Evolutionary conservation across 2,329 filamentous ascomycete genomes (phyloP).

Genomic region (Pseudocercospora cruenta): DNA sequence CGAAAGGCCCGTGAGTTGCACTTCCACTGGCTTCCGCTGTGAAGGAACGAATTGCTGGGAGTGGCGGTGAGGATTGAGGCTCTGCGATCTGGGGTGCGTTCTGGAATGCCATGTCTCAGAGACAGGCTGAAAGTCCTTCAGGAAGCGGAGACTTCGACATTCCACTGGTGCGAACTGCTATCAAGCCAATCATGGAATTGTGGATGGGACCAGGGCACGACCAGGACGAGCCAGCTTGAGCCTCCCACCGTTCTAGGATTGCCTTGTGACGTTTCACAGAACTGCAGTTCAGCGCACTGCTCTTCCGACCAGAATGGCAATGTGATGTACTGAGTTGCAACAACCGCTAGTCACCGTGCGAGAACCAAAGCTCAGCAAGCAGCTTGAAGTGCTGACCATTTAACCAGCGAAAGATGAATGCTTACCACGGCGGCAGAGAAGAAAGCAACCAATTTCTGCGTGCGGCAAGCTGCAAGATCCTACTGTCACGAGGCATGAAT

Average conservation of each 20-base stretch:
- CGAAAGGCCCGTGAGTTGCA: conserved; percentile 2
- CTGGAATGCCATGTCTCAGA: background rate
- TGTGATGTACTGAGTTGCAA: background rate
- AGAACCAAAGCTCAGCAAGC: background rate
- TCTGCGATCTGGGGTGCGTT: background rate
- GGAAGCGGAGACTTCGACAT: background rate
- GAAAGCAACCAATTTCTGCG: background rate
- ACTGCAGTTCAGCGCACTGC: too few species aligned
- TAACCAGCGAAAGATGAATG: background rate
- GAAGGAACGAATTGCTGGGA: background rate
- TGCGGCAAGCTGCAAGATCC: too few species aligned
- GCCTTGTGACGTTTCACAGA: too few species aligned
- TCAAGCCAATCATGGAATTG: background rate
- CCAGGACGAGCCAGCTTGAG: background rate
- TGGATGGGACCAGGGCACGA: background rate
- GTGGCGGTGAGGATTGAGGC: background rate
- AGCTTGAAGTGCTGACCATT: background rate
- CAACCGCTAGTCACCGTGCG: background rate
- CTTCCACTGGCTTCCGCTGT: background rate
- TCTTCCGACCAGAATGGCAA: too few species aligned
- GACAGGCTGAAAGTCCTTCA: background rate
- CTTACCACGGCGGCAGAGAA: background rate
- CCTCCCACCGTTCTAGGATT: background rate
- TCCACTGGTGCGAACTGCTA: background rate
- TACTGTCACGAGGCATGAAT: too few species aligned